A percentile compares a stretch with the other conserved stretches of the same genome.
phyloP scores from a whole-genome alignment of 2,329 filamentous ascomycete genomes.

The Penicillium sp. region DNA sequence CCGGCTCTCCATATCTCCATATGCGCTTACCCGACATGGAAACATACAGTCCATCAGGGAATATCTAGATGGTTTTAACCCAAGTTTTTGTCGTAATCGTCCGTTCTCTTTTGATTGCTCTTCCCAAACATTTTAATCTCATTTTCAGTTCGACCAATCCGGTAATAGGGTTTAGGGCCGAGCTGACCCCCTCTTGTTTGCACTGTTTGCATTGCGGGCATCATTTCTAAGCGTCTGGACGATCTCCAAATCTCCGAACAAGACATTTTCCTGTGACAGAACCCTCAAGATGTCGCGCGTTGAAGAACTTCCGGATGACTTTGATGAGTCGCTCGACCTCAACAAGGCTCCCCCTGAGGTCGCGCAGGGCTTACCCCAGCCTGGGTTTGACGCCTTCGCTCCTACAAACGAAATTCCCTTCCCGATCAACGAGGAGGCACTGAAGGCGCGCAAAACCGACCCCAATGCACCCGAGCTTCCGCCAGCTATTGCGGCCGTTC shows the following conservation, averaged over 20 bases:
- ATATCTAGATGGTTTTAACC: background rate
- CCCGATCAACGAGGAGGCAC: slow-evolving; percentile 36
- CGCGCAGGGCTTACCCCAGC: slow-evolving; percentile 15
- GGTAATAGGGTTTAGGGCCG: slow-evolving; percentile 16
- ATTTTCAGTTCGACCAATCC: background rate
- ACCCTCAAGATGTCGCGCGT: slow-evolving; percentile 49
- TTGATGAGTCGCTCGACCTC: slow-evolving; percentile 46
- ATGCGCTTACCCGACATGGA: background rate
- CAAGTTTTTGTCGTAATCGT: background rate
- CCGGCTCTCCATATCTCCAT: background rate
- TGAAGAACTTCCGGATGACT: slow-evolving; percentile 51
- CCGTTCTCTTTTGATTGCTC: background rate
- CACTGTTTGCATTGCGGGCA: slow-evolving; percentile 23
- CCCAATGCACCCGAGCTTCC: slow-evolving; percentile 49
- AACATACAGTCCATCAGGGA: background rate
- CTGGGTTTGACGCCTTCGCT: slow-evolving; percentile 20
- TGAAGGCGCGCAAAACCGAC: slow-evolving; percentile 30
- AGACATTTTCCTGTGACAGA: background rate
- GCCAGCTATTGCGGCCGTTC: slow-evolving; percentile 56
- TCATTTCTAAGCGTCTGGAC: slow-evolving; percentile 7
- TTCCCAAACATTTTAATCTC: background rate
- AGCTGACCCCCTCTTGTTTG: slow-evolving; percentile 25
- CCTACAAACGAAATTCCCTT: slow-evolving; percentile 35
- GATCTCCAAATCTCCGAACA: background rate
- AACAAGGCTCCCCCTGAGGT: slow-evolving; percentile 31